Conservation (phyloP, 768 basidiomycete genomes). For the Austroboletus festivus region DNA sequence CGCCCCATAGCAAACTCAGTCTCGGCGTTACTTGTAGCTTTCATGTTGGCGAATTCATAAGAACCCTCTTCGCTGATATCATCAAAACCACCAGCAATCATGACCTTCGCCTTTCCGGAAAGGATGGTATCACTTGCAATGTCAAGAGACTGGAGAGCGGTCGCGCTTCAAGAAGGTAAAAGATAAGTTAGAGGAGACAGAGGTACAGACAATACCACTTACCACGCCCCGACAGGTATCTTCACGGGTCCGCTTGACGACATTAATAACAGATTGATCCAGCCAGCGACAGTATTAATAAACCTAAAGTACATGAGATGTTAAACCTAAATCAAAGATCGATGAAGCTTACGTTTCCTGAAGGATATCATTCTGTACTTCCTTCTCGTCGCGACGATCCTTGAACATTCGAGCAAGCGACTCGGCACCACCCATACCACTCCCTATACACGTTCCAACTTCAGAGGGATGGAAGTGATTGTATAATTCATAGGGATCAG, state of each 20-base stretch:
- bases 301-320: conserved; percentile 51
- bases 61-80: conserved; percentile 98
- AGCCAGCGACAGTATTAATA: conserved; percentile 98
- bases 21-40: conserved; percentile 95
- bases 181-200: conserved; percentile 3
- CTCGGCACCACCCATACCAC: conserved; percentile 95
- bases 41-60: conserved; percentile 99
- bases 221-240: conserved; percentile 99
- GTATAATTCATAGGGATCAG: conserved; percentile 97
- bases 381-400: conserved; percentile 95
- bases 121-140: conserved; percentile 96
- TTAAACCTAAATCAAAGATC: not conserved
- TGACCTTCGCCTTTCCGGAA: conserved; percentile 96
- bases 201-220: conserved; percentile 22
- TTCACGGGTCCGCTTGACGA: conserved; percentile 98
- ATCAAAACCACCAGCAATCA: conserved; percentile 98
- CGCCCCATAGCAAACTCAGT: conserved; percentile 99
- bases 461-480: conserved; percentile 96
- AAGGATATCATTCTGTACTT: conserved; percentile 96
- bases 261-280: conserved; percentile 92
- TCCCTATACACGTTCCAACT: conserved; percentile 90
- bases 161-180: conserved; percentile 72
- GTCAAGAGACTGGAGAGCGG: conserved; percentile 95
- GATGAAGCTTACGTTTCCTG: conserved; percentile 83
- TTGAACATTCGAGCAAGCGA: conserved; percentile 97